Percentiles rank a stretch among this genome's conserved stretches.
These are phyloP conservation scores for Pelargonium australe DNA, from an alignment of 441 rosid genomes.

Conservation along the genomic window DNA sequence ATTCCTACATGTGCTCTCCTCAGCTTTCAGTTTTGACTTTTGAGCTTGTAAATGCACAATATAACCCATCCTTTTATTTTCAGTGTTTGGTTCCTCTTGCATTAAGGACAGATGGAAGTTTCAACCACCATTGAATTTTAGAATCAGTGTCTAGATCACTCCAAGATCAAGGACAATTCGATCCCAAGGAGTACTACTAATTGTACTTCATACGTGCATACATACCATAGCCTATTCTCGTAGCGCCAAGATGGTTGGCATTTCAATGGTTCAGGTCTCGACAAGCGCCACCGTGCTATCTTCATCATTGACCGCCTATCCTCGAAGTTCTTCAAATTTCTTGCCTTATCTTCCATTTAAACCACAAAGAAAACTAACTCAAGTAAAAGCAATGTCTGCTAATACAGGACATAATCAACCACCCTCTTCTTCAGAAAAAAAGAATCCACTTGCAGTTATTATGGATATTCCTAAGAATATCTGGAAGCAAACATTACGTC, in stretches of 20 bases:
- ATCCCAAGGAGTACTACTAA: not conserved
- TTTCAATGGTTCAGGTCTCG: conserved; percentile 41
- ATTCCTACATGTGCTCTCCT: not conserved
- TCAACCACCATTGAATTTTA: not conserved
- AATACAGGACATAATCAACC: conserved; percentile 43
- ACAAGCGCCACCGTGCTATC: conserved; percentile 38
- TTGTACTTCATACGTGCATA: not conserved
- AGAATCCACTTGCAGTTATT: conserved; percentile 49
- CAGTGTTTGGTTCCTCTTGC: not conserved
- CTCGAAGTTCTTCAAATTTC: conserved; percentile 34
- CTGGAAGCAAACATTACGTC: conserved; percentile 75
- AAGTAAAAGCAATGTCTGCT: conserved; percentile 44
- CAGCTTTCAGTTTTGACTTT: not conserved
- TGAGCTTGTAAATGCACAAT: not conserved
- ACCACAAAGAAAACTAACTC: conserved; percentile 29
- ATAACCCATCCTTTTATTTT: not conserved
- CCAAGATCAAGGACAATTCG: not conserved
- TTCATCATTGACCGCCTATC: conserved; percentile 32
- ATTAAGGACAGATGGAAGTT: not conserved
- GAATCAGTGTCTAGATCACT: not conserved
- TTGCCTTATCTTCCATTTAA: conserved; percentile 52
- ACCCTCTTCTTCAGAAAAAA: conserved; percentile 43
- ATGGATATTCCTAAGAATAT: conserved; percentile 58
- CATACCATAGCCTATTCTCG: conserved; percentile 1
- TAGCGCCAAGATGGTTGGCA: conserved; percentile 46